Conservation (phyloP, 2,329 filamentous ascomycete genomes). For the Pseudopithomyces chartarum region DNA sequence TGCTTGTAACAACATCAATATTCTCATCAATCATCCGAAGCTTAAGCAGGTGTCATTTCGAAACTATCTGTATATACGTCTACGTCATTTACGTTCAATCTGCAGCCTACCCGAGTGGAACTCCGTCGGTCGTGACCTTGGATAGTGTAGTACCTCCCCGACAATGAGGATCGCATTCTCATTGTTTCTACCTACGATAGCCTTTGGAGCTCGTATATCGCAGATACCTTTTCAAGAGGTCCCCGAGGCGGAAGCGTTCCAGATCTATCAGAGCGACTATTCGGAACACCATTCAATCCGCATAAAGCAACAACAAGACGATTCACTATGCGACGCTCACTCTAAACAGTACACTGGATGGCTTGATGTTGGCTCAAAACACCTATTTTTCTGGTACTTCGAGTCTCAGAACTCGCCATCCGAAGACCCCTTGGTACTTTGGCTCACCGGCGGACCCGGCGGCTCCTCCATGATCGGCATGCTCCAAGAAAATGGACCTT, state of each 20-base stretch:
- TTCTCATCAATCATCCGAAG: background rate
- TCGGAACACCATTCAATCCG: conserved; percentile 41
- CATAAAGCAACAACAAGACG: conserved; percentile 40
- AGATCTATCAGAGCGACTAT: conserved; percentile 37
- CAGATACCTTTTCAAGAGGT: conserved; percentile 38
- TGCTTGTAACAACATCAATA: too few relatives aligned
- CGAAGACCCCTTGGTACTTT: conserved; percentile 45
- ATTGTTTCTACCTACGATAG: conserved; percentile 13
- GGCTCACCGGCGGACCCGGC: conserved; percentile 50
- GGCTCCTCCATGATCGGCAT: conserved; percentile 44
- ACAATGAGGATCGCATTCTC: conserved; percentile 23
- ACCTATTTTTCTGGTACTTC: conserved; percentile 55
- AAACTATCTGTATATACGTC: background rate
- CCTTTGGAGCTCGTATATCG: conserved; percentile 19
- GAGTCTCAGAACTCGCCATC: conserved; percentile 46
- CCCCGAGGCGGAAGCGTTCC: conserved; percentile 33
- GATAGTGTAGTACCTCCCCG: background rate
- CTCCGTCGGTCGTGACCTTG: background rate
- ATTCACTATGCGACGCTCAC: conserved; percentile 39
- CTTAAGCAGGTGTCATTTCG: too few relatives aligned
- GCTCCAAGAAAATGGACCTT: conserved; percentile 45
- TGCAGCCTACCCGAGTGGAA: too few relatives aligned
- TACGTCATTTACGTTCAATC: background rate
- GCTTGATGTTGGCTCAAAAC: conserved; percentile 46
- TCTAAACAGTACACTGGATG: conserved; percentile 44